Evolutionary conservation across 176 grass and related monocot species (phyloP), one percentile per base, ranked within the genome.

Genomic region (Pontederia paniculata): DNA sequence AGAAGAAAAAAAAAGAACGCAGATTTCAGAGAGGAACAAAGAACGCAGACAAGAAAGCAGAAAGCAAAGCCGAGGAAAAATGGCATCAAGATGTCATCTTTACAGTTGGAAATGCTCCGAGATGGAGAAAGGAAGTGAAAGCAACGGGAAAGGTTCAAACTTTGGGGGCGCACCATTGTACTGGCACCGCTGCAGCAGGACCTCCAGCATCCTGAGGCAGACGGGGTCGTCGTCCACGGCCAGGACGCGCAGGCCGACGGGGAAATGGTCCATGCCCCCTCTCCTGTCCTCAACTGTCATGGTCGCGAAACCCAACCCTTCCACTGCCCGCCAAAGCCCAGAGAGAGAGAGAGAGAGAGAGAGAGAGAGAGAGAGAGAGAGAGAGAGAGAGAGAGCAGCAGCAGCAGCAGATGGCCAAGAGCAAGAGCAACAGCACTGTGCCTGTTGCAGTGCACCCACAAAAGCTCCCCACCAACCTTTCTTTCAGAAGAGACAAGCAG

Each of bases 181-280:
- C 17, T 72, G 56, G 69, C 69, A 72, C 16, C 28, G 23, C 12
- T 51, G 46, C 0, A 72, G 69, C 9, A 72, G 48, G 12, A 47
- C 37, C 48, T 53, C 69, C 48, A 72, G 17, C 69, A 72, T 52
- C 57, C 45, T 72, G 57, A 72, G 69, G 48, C 69, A 72, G 48
- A 8, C 51, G 57, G 57, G 57, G 31, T 72, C 57, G 9, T 72
- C 69, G 52, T 72, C 69, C 47, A 72, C 69, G 57, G 57, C 69
- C 8, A 72, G 69, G 12, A 72, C 69, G 10, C 69, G 69, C 69
- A 72, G 61, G 69, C 69, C 57, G 47, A 61, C 57, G 4, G 69
- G 69, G 28, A 72, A 72, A 56, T 72, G 57, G 23, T 72, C 69
- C 17, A 41, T 48, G 44, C 67, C 48, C 19, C 44, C 53, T 16